phyloP scores from a whole-genome alignment of 305 asterid species.

The Fraxinus dipetala region DNA sequence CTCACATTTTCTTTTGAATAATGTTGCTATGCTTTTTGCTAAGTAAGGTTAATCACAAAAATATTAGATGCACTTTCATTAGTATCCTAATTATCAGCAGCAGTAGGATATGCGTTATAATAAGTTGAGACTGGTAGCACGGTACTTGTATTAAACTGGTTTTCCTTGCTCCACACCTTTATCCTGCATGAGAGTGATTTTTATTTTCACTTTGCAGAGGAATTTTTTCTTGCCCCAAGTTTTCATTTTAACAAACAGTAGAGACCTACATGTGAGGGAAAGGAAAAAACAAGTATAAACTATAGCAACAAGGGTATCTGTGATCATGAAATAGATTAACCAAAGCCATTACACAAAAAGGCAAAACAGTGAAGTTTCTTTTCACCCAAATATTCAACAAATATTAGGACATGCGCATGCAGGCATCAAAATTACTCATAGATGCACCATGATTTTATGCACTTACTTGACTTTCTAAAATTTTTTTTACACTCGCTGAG shows the following conservation, averaged over 20 bases:
- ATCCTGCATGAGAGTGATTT: background rate
- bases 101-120: background rate
- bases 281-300: background rate
- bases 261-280: background rate
- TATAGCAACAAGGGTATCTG: background rate
- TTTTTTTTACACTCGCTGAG: conserved; percentile 80
- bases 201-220: background rate
- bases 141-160: background rate
- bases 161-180: background rate
- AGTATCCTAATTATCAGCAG: background rate
- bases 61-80: background rate
- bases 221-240: background rate
- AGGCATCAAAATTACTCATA: background rate
- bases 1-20: background rate
- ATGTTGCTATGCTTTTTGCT: background rate
- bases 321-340: background rate
- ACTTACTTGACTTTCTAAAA: conserved; percentile 93
- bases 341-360: background rate
- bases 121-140: background rate
- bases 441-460: conserved; percentile 2
- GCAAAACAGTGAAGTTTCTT: background rate
- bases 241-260: background rate
- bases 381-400: background rate
- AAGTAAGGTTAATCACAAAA: background rate
- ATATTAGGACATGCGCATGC: background rate